These are phyloP conservation scores for Purshia tridentata DNA, from an alignment of 306 rosid genomes.

Conservation along the genomic window DNA sequence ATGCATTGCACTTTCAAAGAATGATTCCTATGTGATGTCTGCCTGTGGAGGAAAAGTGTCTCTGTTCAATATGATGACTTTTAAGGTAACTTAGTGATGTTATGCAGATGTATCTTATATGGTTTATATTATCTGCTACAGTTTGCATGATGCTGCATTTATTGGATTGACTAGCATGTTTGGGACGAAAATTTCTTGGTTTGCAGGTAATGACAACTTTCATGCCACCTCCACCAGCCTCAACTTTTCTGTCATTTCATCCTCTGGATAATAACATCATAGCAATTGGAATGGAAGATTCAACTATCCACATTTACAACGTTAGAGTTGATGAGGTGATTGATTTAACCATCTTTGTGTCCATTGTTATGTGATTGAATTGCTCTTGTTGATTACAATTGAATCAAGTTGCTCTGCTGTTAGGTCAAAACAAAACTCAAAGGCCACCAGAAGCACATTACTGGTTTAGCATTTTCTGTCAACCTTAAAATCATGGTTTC, in stretches of 20 bases:
- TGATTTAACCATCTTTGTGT: conserved; percentile 13
- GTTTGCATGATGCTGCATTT: background rate
- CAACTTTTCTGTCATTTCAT: conserved; percentile 72
- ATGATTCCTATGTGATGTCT: conserved; percentile 80
- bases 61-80: conserved; percentile 78
- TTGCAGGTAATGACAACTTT: conserved; percentile 74
- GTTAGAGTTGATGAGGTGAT: conserved; percentile 74
- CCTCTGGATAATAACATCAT: conserved; percentile 76
- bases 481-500: conserved; percentile 61
- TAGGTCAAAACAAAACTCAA: conserved; percentile 71
- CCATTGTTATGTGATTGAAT: background rate
- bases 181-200: conserved; percentile 18
- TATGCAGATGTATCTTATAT: background rate
- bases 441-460: conserved; percentile 64
- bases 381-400: background rate
- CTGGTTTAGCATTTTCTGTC: conserved; percentile 72
- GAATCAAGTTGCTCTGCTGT: conserved; percentile 7
- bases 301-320: conserved; percentile 69
- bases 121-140: background rate
- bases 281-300: conserved; percentile 82
- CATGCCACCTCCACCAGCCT: conserved; percentile 74
- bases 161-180: background rate
- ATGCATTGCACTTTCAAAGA: conserved; percentile 78
- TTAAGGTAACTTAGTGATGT: conserved; percentile 48
- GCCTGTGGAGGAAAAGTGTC: conserved; percentile 80